Evolutionary conservation across 148 eudicot species (phyloP).

Genomic region (Arbutus unedo): DNA sequence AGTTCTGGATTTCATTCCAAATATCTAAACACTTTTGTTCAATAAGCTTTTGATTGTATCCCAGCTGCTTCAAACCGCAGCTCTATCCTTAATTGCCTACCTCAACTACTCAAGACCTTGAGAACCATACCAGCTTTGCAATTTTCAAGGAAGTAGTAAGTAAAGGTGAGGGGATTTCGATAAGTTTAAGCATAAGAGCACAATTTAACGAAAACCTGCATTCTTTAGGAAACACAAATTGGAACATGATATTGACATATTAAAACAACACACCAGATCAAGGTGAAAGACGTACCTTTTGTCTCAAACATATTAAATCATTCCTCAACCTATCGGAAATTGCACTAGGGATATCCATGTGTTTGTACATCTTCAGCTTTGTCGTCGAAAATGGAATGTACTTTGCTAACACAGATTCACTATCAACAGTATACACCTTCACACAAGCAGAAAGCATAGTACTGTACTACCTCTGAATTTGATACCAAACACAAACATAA

Average conservation of each 20-base stretch:
- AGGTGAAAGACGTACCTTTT: conserved; percentile 42
- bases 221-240: neutral
- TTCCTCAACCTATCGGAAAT: conserved; percentile 21
- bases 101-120: neutral
- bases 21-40: neutral
- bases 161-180: neutral
- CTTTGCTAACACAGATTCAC: conserved; percentile 54
- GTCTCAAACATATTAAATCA: conserved; percentile 26
- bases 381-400: conserved; percentile 54
- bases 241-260: neutral
- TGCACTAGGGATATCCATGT: conserved; percentile 29
- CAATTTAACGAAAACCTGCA: neutral
- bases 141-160: neutral
- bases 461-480: neutral
- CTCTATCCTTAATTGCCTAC: neutral
- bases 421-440: conserved; percentile 77
- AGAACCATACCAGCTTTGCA: neutral
- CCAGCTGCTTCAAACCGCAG: neutral
- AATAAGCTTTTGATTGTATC: neutral
- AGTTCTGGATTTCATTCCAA: neutral
- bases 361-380: conserved; percentile 48
- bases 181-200: neutral
- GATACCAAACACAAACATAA: too few species aligned
- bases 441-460: conserved; percentile 14
- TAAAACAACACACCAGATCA: neutral